Evolutionary conservation across 169 alveolate species (phyloP).

Genomic region (Amoebophrya sp.): DNA sequence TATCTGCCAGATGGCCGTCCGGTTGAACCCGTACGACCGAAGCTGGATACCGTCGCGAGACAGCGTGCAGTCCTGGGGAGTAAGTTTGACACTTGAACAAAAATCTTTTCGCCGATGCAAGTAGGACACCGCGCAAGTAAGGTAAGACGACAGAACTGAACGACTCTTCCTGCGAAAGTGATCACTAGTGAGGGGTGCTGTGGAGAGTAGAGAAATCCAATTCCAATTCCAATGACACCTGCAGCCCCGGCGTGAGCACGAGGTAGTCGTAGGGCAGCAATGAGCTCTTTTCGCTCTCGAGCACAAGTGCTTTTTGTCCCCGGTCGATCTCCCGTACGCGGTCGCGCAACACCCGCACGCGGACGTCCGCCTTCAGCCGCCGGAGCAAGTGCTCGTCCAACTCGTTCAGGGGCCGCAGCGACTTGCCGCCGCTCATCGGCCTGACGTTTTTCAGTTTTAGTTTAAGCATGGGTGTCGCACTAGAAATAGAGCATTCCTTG

Average conservation of each 20-base stretch:
- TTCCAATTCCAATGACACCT: too few relatives aligned
- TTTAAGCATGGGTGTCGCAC: neutral
- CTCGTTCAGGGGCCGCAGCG: neutral
- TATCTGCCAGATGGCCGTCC: neutral
- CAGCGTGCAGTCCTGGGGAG: neutral
- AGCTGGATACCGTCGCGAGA: too few relatives aligned
- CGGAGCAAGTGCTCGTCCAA: neutral
- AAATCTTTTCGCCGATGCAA: too few relatives aligned
- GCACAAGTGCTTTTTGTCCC: neutral
- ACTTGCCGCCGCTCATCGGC: neutral
- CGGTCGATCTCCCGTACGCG: neutral
- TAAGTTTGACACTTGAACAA: too few relatives aligned
- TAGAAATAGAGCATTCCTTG: neutral
- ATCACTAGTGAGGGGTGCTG: too few relatives aligned
- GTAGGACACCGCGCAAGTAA: too few relatives aligned
- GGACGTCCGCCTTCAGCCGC: neutral
- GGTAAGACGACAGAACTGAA: too few relatives aligned
- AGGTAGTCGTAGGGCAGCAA: neutral
- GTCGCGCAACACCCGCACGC: neutral
- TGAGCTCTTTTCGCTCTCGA: neutral
- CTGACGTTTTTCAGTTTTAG: neutral
- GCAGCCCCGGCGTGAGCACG: neutral
- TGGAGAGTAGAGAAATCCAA: too few relatives aligned
- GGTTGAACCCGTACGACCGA: neutral
- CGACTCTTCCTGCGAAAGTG: too few relatives aligned